A percentile compares a stretch with the other conserved stretches of the same genome.
phyloP scores from a whole-genome alignment of 805 yeast species.

The Starmerella asiatica region DNA sequence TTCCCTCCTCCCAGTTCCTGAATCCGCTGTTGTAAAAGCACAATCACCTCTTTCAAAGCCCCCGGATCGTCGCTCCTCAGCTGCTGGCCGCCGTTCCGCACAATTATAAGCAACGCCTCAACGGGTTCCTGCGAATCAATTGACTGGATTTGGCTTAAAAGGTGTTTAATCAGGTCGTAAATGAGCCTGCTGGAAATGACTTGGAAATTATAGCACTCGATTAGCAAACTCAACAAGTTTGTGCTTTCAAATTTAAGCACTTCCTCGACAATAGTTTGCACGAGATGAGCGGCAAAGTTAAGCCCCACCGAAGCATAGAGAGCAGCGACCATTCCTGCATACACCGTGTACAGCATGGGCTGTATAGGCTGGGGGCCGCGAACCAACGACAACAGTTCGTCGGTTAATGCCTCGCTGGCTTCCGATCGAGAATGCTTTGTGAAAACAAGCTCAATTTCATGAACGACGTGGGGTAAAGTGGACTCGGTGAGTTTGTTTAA shows the following conservation, averaged over 20 bases:
- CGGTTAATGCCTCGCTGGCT: slow-evolving; percentile 60
- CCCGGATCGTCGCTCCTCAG: slow-evolving; percentile 82
- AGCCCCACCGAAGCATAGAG: slow-evolving; percentile 68
- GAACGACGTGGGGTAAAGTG: slow-evolving; percentile 55
- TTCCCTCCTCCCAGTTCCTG: slow-evolving; percentile 27
- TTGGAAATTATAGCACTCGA: slow-evolving; percentile 66
- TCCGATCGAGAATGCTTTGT: slow-evolving; percentile 57
- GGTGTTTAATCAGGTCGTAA: slow-evolving; percentile 53
- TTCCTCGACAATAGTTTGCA: slow-evolving; percentile 51
- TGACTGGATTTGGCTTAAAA: slow-evolving; percentile 48
- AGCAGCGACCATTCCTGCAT: slow-evolving; percentile 64
- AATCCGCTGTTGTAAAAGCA: slow-evolving; percentile 39
- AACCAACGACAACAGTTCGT: slow-evolving; percentile 51
- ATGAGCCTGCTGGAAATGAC: slow-evolving; percentile 58
- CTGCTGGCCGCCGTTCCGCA: slow-evolving; percentile 67
- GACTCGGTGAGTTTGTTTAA: slow-evolving; percentile 83
- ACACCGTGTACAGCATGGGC: slow-evolving; percentile 66
- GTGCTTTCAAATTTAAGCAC: slow-evolving; percentile 28
- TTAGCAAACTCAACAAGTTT: slow-evolving; percentile 60
- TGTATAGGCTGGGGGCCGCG: slow-evolving; percentile 50
- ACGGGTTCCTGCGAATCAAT: slow-evolving; percentile 34
- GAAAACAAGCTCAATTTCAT: slow-evolving; percentile 53
- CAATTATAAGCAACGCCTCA: slow-evolving; percentile 58
- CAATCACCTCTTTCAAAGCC: slow-evolving; percentile 66
- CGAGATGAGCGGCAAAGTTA: slow-evolving; percentile 76